These are phyloP conservation scores for Verruconis gallopava DNA, from an alignment of 2,329 filamentous ascomycete species.

Conservation along the genomic window DNA sequence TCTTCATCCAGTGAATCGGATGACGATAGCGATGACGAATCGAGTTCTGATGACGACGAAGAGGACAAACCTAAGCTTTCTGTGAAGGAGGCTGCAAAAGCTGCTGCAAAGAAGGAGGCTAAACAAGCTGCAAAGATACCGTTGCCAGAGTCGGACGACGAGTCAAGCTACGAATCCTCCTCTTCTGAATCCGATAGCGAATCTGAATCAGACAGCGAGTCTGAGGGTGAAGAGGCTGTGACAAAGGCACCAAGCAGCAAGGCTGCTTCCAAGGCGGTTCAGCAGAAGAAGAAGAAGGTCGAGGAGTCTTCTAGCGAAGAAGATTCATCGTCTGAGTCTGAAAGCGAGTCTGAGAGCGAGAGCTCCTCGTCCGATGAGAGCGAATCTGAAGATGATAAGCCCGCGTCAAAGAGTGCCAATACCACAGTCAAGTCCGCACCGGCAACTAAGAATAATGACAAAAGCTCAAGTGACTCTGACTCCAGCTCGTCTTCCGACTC, in stretches of 20 bases:
- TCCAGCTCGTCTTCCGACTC: slow-evolving; percentile 14
- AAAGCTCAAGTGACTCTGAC: slow-evolving; percentile 12
- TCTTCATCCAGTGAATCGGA: neutral
- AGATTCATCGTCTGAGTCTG: no score
- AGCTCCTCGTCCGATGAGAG: neutral
- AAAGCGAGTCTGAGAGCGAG: neutral
- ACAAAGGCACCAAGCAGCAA: slow-evolving; percentile 1
- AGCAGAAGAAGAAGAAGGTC: no score
- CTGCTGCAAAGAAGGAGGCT: neutral
- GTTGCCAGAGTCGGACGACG: slow-evolving; percentile 6
- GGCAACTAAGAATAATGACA: neutral
- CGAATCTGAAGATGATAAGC: neutral
- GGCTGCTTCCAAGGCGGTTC: no score
- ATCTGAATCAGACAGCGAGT: neutral
- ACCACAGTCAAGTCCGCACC: neutral
- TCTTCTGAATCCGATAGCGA: slow-evolving; percentile 14
- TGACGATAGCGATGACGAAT: slow-evolving; percentile 7
- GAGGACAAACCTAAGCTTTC: neutral
- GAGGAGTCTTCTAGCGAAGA: no score
- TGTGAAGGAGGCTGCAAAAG: neutral
- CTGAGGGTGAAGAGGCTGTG: neutral
- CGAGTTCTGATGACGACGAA: slow-evolving; percentile 1
- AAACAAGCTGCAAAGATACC: neutral
- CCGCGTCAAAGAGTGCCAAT: neutral
- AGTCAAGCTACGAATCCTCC: slow-evolving; percentile 14